Base-by-base conservation (phyloP, 2,329 filamentous ascomycete genomes). In the Fusarium ramigenum region DNA sequence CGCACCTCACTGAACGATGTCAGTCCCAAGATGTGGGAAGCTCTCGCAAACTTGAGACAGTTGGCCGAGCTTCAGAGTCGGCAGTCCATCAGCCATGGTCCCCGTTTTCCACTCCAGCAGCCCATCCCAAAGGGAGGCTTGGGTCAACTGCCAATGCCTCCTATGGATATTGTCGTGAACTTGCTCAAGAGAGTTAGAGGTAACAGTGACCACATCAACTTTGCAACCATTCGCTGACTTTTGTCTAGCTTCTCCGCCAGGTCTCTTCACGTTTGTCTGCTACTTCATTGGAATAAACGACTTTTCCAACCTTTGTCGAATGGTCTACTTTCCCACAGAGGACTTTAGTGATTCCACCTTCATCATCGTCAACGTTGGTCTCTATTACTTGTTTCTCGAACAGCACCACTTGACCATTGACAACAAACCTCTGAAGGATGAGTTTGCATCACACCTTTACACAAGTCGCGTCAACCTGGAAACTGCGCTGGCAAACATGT, bases 61-160 rank as follows among this genome's bases (percentile, higher is more conserved):
- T 85, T 90, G 34, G 86, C 88, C 52, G 80, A 84, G 58, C 83
- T 89, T 80, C 86, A 88, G 73, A 85, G 85, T 61, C 80, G 80
- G 16, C 78, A 82, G 43, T 80, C 80, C 36, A 81, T 82, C 39
- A 81, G 80, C 28, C 81, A 84, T 53, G 83, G 86, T 12, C 81
- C 85, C 30, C 82, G 84, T 15, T 87, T 88, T 58, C 82, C 80
- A 40, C 79, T 85, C 15, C 85, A 87, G 54, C 84, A 84, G 60
- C 80, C 83, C 1, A 70, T 88, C 10, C 85, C 86, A 1, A 81
- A 80, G 5, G 85, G 84, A 5, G 84, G 84, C 4, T 78, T 89
- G 28, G 80, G 82, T n/a, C 86, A 88, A 60, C 79, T 90, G n/a
- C 84, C 85, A 7, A 84, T 90, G 82, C 88, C 88, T 12, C 87